Evolutionary conservation across 1,284 basidiomycete genomes (phyloP), one percentile per base, ranked within the genome.

Genomic region (Rhodotorula glutinis): DNA sequence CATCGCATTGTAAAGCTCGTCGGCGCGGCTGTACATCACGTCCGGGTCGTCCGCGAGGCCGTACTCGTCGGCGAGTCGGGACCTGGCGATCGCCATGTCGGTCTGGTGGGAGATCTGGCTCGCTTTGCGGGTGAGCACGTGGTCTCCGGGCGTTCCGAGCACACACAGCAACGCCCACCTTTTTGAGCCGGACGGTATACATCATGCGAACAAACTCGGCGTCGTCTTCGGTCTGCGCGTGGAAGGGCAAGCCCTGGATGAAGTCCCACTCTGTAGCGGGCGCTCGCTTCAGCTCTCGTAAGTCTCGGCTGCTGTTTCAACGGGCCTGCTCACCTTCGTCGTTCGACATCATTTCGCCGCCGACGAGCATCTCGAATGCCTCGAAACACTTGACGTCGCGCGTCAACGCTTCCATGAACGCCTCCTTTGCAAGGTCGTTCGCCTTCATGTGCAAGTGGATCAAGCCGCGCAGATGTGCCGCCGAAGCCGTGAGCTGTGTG

Each of bases 301-400:
- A 57, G 21, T 11, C 58, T 60, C 25, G 53, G 71, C 44, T 46
- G 57, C 17, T n/a, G 61, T 73, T 53, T 54, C 55, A 10, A 57
- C 43, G 46, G 52, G 21, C 11, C 14, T 23, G 30, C 81, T 56
- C 64, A 91, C 92, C 92, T 85, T 97, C 94, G 67, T 91, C 87
- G 1, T 88, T 85, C 21, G 88, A 86, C 88, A 97, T 90, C 91
- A 96, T 93, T 77, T 94, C 90, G 3, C 92, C 90, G 51, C 87
- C 88, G 27, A 98, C 83, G 10, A 99, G 84, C 70, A 94, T 89
- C 62, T 90, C 86, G 75, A 97, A 98, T 2, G 92, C 89, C 73
- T 98, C 96, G 77, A 93, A 98, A 78, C 95, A 98, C 79, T 97
- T 97, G 33, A 98, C 91, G 75, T 99, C 96, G 19, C 98, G 82